These are phyloP conservation scores for Basipetospora sp. DNA, from an alignment of 2,329 filamentous ascomycete genomes.

Conservation along the genomic window DNA sequence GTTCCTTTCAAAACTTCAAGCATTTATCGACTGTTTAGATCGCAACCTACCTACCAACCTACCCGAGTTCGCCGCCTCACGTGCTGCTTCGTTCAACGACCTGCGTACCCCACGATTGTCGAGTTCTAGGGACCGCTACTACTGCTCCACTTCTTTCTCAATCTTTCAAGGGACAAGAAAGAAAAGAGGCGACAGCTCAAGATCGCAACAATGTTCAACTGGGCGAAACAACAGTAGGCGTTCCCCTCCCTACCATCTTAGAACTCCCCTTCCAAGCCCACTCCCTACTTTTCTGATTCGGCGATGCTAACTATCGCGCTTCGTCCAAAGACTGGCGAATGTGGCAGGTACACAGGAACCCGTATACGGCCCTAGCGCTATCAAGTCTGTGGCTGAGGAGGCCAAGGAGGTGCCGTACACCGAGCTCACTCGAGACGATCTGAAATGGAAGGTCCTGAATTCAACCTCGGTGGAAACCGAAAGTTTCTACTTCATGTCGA, in stretches of 20 bases:
- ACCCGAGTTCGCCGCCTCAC: no score
- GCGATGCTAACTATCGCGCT: not conserved
- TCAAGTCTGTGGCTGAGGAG: constrained; percentile 73
- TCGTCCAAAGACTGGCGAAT: constrained; percentile 44
- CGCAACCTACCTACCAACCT: no score
- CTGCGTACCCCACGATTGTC: no score
- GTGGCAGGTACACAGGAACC: constrained; percentile 94
- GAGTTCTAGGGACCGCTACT: no score
- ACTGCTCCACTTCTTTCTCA: no score
- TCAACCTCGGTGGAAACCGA: constrained; percentile 88
- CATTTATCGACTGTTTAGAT: no score
- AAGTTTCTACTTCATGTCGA: constrained; percentile 77
- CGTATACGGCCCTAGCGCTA: constrained; percentile 79
- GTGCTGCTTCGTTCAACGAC: no score
- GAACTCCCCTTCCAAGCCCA: not conserved
- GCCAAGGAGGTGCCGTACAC: constrained; percentile 63
- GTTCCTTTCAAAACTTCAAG: no score
- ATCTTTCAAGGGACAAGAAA: no score
- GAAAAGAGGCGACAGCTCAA: no score
- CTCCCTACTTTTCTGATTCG: no score
- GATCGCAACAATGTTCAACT: constrained; percentile 62
- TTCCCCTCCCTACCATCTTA: constrained; percentile 12
- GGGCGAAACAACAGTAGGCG: constrained; percentile 82
- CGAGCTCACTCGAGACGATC: constrained; percentile 59
- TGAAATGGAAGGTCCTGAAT: constrained; percentile 70